Evolutionary conservation across 768 basidiomycete genomes (phyloP), one percentile per base, ranked within the genome.

Genomic region (Leccinum boreale): DNA sequence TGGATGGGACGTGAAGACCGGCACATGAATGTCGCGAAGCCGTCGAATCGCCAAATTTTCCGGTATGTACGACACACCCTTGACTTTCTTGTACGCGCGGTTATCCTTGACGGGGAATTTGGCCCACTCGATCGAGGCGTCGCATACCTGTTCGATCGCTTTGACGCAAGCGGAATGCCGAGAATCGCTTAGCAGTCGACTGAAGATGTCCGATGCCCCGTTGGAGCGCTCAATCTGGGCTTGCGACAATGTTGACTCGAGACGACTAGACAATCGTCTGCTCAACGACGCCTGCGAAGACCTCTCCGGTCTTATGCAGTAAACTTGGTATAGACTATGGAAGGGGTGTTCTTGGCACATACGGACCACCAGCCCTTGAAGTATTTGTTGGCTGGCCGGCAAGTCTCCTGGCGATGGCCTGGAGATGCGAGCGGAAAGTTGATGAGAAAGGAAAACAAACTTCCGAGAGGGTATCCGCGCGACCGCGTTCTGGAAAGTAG

Each of bases 301-400:
- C 23, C n/a, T 63, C 7, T 74, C 73, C 17, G 78, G 77, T 55
- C 74, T 79, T 59, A 96, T 74, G 55, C 90, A 91, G 70, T 87
- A 91, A 3, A 98, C 82, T 63, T 94, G 93, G 72, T 95, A 96
- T 7, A 97, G 74, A 62, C 84, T 89, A 69, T 99, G 97, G 74
- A 92, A 98, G 0, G 96, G 94, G 67, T 99, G 97, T 53, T 98
- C 92, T 56, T 72, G 73, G 65, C 90, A 91, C 81, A 99, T 90
- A 23, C 85, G 81, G 5, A 89, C 56, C 23, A 98, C 77, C 26
- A 90, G 73, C 2, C 65, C 72, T 52, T 87, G 84, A 5, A 98
- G 78, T 58, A 79, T 83, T 21, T 71, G 65, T 65, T 94, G 92
- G 53, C 77, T 78, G 44, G 72, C 60, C 5, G 73, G 58, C 35